Evolutionary conservation across 164 flowering plant genomes (phyloP), one percentile per base, ranked within the genome.

Genomic region (Stephania cephalantha): DNA sequence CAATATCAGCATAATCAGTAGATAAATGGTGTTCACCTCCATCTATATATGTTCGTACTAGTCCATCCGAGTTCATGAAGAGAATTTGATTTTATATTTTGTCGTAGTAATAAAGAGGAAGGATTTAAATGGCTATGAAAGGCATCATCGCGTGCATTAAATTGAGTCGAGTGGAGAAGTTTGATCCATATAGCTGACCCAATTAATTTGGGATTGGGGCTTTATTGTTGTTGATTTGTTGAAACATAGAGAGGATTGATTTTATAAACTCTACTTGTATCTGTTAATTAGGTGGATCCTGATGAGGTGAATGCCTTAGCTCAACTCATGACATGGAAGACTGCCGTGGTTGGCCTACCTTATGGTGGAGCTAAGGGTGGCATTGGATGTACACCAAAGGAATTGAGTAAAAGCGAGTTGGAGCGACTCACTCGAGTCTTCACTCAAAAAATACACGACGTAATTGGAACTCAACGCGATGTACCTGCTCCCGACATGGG

Each of bases 401-500:
- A 89, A 1, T 81, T 91, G 69, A 88, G 88, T 71, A 72, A 4
- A 45, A 86, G 88, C 70, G 92, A 91, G 80, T 76, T 91, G 79
- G 97, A 90, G 77, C 86, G 94, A 30, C 87, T 91, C 0, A 91
- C 97, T 69, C 93, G 94, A 69, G 91, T 91, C 75, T 91, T 91
- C 83, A 91, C 97, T 29, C 92, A 91, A 78, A 91, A 90, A 76
- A 90, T 91, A 67, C 97, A 91, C 83, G 97, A 91, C 78, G 88
- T 90, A 69, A 90, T 91, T 73, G 97, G 97, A 22, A 80, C 79
- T 74, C 87, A 91, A 69, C 88, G 88, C 6, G 96, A 91, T 81
- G 92, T 91, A 66, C 96, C 96, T 64, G 96, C 93, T 9, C 96
- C 96, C 9, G 96, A 91, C 63, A 90, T 91, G 96, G 94, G 94